These are phyloP conservation scores for Colletotrichum sp. DNA, from an alignment of 2,329 filamentous ascomycete species.

Conservation along the genomic window DNA sequence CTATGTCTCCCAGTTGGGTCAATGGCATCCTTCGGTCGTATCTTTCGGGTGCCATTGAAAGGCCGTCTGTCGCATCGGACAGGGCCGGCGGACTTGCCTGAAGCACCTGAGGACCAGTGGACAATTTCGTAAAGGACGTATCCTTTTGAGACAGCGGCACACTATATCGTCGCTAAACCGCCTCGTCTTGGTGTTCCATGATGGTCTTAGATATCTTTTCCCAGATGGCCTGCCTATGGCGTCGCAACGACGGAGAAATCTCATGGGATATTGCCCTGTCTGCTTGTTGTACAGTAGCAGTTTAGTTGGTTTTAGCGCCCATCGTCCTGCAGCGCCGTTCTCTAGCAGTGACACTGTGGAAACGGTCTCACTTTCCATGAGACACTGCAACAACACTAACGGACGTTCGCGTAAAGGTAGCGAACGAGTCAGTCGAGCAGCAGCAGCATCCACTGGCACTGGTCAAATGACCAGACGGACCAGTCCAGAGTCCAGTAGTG, in stretches of 20 bases:
- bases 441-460: background rate
- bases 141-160: background rate
- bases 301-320: background rate
- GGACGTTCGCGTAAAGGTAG: background rate
- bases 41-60: background rate
- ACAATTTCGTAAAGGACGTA: background rate
- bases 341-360: background rate
- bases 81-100: background rate
- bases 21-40: background rate
- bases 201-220: background rate
- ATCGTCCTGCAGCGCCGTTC: background rate
- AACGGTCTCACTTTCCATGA: background rate
- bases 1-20: background rate
- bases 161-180: background rate
- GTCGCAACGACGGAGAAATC: background rate
- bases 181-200: background rate
- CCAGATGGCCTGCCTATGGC: background rate
- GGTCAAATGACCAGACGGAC: background rate
- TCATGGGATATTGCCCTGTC: background rate
- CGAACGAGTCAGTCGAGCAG: conserved; percentile 5
- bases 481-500: background rate
- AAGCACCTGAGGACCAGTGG: background rate
- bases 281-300: background rate
- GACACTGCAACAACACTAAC: conserved; percentile 1
- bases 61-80: background rate